phyloP scores from a whole-genome alignment of 2,329 filamentous ascomycete species.

The Fusarium sp. region DNA sequence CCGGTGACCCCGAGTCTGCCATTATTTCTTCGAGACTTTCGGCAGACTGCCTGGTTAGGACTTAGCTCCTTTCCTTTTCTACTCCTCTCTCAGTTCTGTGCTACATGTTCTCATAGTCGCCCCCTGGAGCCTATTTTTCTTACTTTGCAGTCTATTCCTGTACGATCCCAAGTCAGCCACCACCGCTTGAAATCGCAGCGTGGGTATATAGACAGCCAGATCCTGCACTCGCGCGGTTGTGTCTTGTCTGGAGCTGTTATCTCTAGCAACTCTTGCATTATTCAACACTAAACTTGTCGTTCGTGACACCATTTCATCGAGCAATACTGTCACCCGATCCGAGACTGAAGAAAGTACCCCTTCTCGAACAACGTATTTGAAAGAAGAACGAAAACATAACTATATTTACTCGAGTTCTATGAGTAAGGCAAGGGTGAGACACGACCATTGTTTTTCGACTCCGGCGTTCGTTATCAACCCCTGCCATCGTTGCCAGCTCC shows the following conservation, averaged over 20 bases:
- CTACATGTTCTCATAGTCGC: slow-evolving; percentile 45
- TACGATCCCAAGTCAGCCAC: slow-evolving; percentile 52
- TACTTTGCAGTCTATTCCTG: slow-evolving; percentile 46
- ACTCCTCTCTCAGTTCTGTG: slow-evolving; percentile 42
- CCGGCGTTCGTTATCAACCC: slow-evolving; percentile 14
- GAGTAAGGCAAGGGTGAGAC: slow-evolving; percentile 45
- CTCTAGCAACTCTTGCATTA: slow-evolving; percentile 41
- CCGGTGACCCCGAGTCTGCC: slow-evolving; percentile 50
- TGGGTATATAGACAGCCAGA: slow-evolving; percentile 59
- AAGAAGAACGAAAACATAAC: slow-evolving; percentile 11
- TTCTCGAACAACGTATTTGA: slow-evolving; percentile 28
- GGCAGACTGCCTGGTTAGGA: slow-evolving; percentile 46
- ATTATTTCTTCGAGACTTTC: slow-evolving; percentile 46
- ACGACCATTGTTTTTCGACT: slow-evolving; percentile 30
- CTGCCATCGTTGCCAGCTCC: slow-evolving; percentile 1
- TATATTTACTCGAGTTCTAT: slow-evolving; percentile 3
- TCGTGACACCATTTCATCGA: slow-evolving; percentile 47
- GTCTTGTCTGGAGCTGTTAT: slow-evolving; percentile 46
- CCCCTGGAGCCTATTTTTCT: slow-evolving; percentile 45
- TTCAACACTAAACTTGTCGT: slow-evolving; percentile 38
- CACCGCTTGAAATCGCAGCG: slow-evolving; percentile 47
- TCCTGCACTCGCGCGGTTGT: slow-evolving; percentile 54
- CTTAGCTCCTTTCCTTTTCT: slow-evolving; percentile 36
- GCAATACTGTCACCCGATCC: slow-evolving; percentile 38
- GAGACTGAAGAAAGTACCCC: slow-evolving; percentile 28